Percentiles rank a stretch among this genome's conserved stretches.
phyloP scores from a whole-genome alignment of 2,329 filamentous ascomycete genomes.

The Clarireedia paspali region DNA sequence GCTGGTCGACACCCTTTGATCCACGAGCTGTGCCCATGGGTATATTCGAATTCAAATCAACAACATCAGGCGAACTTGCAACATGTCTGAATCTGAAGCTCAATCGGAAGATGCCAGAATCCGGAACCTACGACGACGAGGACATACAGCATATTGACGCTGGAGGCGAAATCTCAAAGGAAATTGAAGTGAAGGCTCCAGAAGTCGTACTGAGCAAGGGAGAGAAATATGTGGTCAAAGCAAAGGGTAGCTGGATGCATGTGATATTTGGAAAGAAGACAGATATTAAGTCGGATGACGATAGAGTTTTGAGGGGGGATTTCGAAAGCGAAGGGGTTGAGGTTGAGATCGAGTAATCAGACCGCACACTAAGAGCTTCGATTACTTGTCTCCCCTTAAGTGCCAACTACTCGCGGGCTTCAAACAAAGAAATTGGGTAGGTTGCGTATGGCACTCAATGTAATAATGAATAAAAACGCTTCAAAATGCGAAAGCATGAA shows the following conservation, averaged over 20 bases:
- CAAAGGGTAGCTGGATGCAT: conserved; percentile 31
- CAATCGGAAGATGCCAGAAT: conserved; percentile 28
- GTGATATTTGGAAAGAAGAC: background rate
- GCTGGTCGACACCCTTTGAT: conserved; percentile 33
- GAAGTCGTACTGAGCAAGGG: conserved; percentile 25
- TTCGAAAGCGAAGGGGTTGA: conserved; percentile 5
- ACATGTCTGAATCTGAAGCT: conserved; percentile 17
- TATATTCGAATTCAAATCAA: conserved; percentile 28
- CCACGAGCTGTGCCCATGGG: conserved; percentile 26
- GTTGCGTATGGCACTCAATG: too few species aligned
- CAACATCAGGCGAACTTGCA: conserved; percentile 6
- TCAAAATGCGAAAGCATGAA: too few species aligned
- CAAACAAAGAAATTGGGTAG: too few species aligned
- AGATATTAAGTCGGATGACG: conserved; percentile 2
- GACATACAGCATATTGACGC: conserved; percentile 30
- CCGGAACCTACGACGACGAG: conserved; percentile 14
- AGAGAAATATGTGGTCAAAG: conserved; percentile 28
- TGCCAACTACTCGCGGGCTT: too few species aligned
- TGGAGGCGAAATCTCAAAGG: conserved; percentile 17
- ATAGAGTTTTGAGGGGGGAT: conserved; percentile 1
- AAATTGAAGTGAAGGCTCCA: conserved; percentile 24
- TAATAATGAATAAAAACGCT: too few species aligned
- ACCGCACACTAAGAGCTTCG: too few species aligned
- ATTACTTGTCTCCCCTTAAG: too few species aligned
- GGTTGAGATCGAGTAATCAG: background rate